These are phyloP conservation scores for Neoboletus magnificus DNA, from an alignment of 768 basidiomycete genomes.

Conservation along the genomic window DNA sequence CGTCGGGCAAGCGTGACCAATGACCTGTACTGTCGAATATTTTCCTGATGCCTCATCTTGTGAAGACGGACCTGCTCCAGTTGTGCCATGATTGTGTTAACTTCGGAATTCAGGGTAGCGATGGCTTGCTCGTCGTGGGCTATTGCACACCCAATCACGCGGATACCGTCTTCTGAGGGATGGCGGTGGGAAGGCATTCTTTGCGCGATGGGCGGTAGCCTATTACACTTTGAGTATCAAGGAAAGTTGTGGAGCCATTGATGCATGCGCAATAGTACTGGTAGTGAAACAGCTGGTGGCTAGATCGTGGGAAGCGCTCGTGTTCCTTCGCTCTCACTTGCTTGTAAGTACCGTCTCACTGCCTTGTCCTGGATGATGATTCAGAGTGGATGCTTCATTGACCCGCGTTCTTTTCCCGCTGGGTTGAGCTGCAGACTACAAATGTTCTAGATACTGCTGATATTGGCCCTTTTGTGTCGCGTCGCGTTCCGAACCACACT, in stretches of 20 bases:
- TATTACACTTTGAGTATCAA: slow-evolving; percentile 3
- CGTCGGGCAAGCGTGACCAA: slow-evolving; percentile 54
- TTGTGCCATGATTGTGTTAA: slow-evolving; percentile 37
- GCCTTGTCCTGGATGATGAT: slow-evolving; percentile 54
- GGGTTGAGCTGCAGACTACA: slow-evolving; percentile 75
- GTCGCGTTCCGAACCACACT: slow-evolving; percentile 14
- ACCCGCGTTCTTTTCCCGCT: slow-evolving; percentile 46
- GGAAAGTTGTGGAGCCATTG: neutral
- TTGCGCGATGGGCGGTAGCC: slow-evolving; percentile 9
- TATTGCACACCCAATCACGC: slow-evolving; percentile 21
- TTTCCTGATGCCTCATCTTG: slow-evolving; percentile 40
- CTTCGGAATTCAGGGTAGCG: slow-evolving; percentile 39
- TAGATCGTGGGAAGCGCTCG: slow-evolving; percentile 4
- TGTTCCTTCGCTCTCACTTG: neutral
- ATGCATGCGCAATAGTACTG: slow-evolving; percentile 10
- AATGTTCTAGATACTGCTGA: slow-evolving; percentile 97
- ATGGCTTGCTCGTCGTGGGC: slow-evolving; percentile 42
- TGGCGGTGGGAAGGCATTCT: slow-evolving; percentile 16
- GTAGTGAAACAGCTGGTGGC: neutral
- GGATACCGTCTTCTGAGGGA: slow-evolving; percentile 22
- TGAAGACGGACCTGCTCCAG: slow-evolving; percentile 43
- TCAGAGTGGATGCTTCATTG: slow-evolving; percentile 90
- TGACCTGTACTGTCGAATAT: slow-evolving; percentile 43
- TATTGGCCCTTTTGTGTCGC: slow-evolving; percentile 24
- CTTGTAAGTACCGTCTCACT: slow-evolving; percentile 20